Base-by-base conservation (phyloP, 192 early-diverging fungal genomes). In the Coemansia sp. region DNA sequence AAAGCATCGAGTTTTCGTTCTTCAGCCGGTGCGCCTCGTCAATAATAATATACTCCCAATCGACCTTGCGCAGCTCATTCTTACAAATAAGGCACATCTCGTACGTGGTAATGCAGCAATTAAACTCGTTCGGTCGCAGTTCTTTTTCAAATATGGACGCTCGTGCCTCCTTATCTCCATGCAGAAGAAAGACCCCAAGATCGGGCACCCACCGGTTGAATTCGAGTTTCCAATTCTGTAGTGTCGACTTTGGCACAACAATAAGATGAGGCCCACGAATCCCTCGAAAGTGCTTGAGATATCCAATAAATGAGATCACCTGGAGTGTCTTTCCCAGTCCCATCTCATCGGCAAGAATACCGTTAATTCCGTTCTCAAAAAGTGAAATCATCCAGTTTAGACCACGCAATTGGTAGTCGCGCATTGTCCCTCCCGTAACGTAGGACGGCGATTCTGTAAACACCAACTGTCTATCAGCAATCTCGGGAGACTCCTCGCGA, bases 261-360 rank as follows among this genome's bases (percentile, higher is more conserved):
- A 97, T 90, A 19, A 99, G 71, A 82, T 99, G 95, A 36, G 95
- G 95, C 3, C 95, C 97, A 32, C 73, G 60, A 17, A 91, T 86
- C 54, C 82, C 76, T 31, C 91, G 84, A 32, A 86, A 88, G 71
- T 93, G 88, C 76, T 97, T 96, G 23, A 98, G 82, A 61, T 95
- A 98, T 21, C 95, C 97, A 9, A 98, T 84, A 73, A 98, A 97
- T 6, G 94, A 94, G 39, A 98, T 97, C 3, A 94, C 92, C 74
- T 98, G 96, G 19, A 97, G 80, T 2, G 96, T 98, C 75, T 98
- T 98, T 11, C 95, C 95, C 53, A 98, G 85, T 53, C 95, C 95
- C 95, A 97, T 97, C 78, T 97, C 95, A 80, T 97, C 97, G n/a
- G 97, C 95, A 31, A 99, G 77, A 57, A 97, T 97, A 22, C 97